These are phyloP conservation scores for Myxozyma monticola DNA, from an alignment of 805 yeast genomes.

Conservation along the genomic window DNA sequence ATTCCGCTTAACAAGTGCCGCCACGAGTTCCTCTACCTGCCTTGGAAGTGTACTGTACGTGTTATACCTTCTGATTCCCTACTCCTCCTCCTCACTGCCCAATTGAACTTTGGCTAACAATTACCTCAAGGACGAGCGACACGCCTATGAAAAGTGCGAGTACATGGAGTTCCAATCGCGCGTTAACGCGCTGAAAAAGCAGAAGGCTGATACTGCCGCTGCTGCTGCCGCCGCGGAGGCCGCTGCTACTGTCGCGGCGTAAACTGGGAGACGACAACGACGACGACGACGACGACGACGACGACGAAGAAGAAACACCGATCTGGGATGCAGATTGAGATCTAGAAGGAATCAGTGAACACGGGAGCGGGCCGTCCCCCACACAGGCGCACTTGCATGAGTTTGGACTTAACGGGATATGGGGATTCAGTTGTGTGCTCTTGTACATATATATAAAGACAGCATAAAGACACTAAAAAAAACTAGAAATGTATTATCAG, in stretches of 20 bases:
- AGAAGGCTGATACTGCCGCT: slow-evolving; percentile 42
- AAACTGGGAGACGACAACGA: too few species aligned
- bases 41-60: slow-evolving; percentile 59
- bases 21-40: slow-evolving; percentile 55
- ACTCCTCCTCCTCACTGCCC: too few species aligned
- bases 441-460: slow-evolving; percentile 7
- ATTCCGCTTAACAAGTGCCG: slow-evolving; percentile 66
- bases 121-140: slow-evolving; percentile 63
- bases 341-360: too few species aligned
- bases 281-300: too few species aligned
- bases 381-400: too few species aligned
- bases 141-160: slow-evolving; percentile 82
- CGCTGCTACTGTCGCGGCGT: slow-evolving; percentile 11
- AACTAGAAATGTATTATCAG: too few species aligned
- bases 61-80: neutral
- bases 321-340: too few species aligned
- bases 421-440: too few species aligned
- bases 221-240: slow-evolving; percentile 21
- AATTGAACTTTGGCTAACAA: neutral
- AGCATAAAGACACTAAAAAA: slow-evolving; percentile 4
- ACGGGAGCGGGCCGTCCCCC: too few species aligned
- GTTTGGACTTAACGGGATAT: too few species aligned
- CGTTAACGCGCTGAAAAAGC: slow-evolving; percentile 64
- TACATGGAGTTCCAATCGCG: slow-evolving; percentile 79
- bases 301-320: too few species aligned